These are phyloP conservation scores for Macrocybe gigantea DNA, from an alignment of 768 basidiomycete species.

Conservation along the genomic window DNA sequence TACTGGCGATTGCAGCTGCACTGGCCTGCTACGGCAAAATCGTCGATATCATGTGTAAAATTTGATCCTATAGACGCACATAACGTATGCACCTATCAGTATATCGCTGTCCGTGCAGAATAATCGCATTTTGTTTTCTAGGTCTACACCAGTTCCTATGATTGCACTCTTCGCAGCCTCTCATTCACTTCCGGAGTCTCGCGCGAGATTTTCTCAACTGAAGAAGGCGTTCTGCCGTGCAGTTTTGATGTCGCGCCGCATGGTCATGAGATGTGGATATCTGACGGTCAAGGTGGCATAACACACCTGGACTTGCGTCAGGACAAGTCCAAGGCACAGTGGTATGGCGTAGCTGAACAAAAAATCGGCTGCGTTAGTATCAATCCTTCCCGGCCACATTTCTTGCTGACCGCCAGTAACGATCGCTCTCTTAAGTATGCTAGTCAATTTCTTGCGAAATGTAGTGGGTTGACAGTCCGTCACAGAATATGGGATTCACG, in stretches of 20 bases:
- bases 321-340: slow-evolving; percentile 43
- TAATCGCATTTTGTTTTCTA: slow-evolving; percentile 18
- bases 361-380: slow-evolving; percentile 80
- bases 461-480: not conserved
- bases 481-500: slow-evolving; percentile 76
- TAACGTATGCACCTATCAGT: slow-evolving; percentile 38
- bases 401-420: slow-evolving; percentile 74
- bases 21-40: slow-evolving; percentile 78
- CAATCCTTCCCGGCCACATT: slow-evolving; percentile 63
- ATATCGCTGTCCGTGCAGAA: not conserved
- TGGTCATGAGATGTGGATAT: slow-evolving; percentile 83
- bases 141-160: slow-evolving; percentile 81
- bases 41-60: slow-evolving; percentile 74
- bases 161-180: slow-evolving; percentile 67
- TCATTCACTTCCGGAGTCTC: slow-evolving; percentile 73
- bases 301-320: slow-evolving; percentile 77
- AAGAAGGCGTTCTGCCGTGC: slow-evolving; percentile 52
- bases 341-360: slow-evolving; percentile 61
- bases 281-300: slow-evolving; percentile 63
- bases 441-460: not conserved
- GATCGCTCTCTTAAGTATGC: slow-evolving; percentile 63
- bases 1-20: slow-evolving; percentile 78
- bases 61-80: slow-evolving; percentile 73
- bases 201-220: slow-evolving; percentile 59
- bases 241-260: slow-evolving; percentile 62